Evolutionary conservation across 305 asterid species (phyloP), one percentile per base, ranked within the genome.

Genomic region (Fraxinus xanthoxyloides): DNA sequence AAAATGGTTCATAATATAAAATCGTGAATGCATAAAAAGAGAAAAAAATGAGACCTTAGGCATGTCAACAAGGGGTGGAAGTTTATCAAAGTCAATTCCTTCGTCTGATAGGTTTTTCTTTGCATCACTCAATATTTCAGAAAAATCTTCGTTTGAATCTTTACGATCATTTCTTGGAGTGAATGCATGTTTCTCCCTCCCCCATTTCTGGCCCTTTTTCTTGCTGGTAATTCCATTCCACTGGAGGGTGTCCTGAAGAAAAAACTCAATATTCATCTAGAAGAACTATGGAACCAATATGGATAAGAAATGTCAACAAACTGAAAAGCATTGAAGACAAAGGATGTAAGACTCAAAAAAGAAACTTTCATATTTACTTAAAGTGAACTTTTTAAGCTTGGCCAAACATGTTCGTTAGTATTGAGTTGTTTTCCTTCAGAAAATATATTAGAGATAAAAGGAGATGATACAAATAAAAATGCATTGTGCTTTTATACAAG

Each of bases 211-310:
- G 72, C 99, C 99, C 86, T 89, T 92, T 86, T 87, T 97, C 93
- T 97, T 97, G 97, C 95, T 93, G 38, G 92, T 91, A 87, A 91
- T 93, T 84, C 99, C 99, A 86, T 91, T 94, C 98, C 98, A 97
- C 75, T 87, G 91, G 86, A 84, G 87, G 77, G 87, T 87, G 76
- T 85, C 95, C 97, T 94, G 91, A 86, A 74, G 81, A 72, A 76
- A 76, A 56, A 46, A 80, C 24, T 69, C 69, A 21, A 77, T 34
- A 72, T 51, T 78, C 65, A 72, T 73, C 31, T 7, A 76, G 61
- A 61, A 77, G 69, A 78, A 59, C 78, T 19, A 4, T 73, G 35
- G 82, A 78, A 24, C 40, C 65, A 83, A 26, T 81, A 21, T 65
- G 80, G 67, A 76, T 72, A 56, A 83, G 77, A 82, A 67, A 77